A percentile compares a stretch with the other conserved stretches of the same genome.
Conservation (phyloP, 2,329 filamentous ascomycete species). For the Lecanicillium sp. region DNA sequence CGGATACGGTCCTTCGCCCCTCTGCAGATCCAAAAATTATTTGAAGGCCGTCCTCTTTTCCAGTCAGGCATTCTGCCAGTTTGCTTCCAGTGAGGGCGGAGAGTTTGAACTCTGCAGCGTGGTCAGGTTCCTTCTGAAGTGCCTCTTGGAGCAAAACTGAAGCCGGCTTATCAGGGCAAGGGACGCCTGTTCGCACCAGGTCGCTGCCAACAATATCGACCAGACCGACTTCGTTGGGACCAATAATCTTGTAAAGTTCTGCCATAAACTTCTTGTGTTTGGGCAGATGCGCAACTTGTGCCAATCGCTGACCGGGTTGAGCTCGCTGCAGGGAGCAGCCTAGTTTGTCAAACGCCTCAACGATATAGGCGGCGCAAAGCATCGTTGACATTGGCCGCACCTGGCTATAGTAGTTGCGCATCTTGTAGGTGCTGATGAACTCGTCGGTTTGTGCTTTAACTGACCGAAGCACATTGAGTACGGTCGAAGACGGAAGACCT, state of each 20-base stretch:
- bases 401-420: neutral
- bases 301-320: neutral
- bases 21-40: conserved; percentile 27
- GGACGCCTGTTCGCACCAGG: neutral
- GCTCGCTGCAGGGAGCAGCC: neutral
- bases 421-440: neutral
- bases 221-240: neutral
- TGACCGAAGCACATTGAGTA: neutral
- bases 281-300: neutral
- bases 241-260: neutral
- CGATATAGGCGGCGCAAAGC: neutral
- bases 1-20: conserved; percentile 23
- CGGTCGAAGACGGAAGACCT: neutral
- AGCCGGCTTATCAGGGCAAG: neutral
- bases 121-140: neutral
- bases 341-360: neutral
- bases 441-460: neutral
- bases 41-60: conserved; percentile 25
- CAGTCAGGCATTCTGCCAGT: conserved; percentile 19
- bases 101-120: neutral
- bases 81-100: neutral
- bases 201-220: neutral
- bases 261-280: neutral
- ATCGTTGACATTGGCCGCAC: neutral
- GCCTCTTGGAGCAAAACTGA: neutral